Evolutionary conservation across 1,139 yeast genomes (phyloP).

Genomic region (Geotrichum aggregatum): DNA sequence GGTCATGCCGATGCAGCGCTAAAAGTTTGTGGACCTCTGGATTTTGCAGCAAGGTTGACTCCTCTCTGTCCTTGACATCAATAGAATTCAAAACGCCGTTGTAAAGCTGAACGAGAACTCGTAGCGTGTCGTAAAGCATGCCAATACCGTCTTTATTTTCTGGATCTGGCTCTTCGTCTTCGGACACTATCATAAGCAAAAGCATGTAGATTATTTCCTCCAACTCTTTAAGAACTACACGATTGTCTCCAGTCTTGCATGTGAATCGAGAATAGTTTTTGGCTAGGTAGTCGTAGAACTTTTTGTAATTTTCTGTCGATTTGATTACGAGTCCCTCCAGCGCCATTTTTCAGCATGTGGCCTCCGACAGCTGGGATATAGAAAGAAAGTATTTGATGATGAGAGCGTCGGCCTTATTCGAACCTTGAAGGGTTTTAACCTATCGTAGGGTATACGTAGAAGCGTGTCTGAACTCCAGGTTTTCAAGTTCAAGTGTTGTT

Average conservation of each 20-base stretch:
- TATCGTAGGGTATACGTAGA: too few relatives aligned
- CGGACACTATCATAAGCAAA: constrained; percentile 1
- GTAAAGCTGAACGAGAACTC: constrained; percentile 6
- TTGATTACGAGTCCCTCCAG: constrained; percentile 1
- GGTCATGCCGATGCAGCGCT: not conserved
- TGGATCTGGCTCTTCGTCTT: constrained; percentile 12
- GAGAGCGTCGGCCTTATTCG: too few relatives aligned
- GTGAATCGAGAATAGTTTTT: constrained; percentile 5
- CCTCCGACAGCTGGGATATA: too few relatives aligned
- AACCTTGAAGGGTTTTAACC: too few relatives aligned
- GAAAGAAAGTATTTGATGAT: too few relatives aligned
- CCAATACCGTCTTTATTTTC: constrained; percentile 14
- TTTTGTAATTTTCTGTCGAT: constrained; percentile 8
- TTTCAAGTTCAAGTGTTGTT: too few relatives aligned
- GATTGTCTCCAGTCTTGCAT: not conserved
- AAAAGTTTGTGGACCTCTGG: not conserved
- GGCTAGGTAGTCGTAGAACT: constrained; percentile 9
- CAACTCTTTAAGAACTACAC: constrained; percentile 4
- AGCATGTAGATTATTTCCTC: constrained; percentile 12
- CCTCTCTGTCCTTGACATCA: not conserved
- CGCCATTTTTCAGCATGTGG: not conserved
- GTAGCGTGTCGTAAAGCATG: constrained; percentile 9
- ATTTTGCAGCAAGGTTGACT: not conserved
- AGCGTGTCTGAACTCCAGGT: too few relatives aligned
- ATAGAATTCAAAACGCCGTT: not conserved